Conservation (phyloP, 352 stramenopile species). For the Pythium inflatum region DNA sequence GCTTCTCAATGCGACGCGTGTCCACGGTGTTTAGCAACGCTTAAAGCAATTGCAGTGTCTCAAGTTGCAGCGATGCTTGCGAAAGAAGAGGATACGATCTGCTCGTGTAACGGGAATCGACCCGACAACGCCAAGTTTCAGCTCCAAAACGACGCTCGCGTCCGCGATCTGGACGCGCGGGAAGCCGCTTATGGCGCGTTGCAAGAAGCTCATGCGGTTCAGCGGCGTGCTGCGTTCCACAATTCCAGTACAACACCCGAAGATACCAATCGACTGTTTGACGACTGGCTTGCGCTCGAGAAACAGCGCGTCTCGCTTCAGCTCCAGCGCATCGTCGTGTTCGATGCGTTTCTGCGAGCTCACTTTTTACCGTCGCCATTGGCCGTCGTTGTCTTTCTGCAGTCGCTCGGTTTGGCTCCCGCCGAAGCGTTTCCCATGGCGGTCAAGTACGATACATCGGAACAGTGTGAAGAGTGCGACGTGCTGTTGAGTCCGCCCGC, state of each 20-base stretch:
- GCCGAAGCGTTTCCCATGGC: background rate
- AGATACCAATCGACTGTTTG: background rate
- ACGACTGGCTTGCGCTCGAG: constrained; percentile 1
- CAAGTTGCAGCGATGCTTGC: too few relatives aligned
- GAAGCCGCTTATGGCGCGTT: background rate
- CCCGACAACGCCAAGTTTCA: background rate
- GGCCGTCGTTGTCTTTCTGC: background rate
- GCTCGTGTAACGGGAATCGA: too few relatives aligned
- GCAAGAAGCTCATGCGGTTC: background rate
- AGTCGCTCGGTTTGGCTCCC: background rate
- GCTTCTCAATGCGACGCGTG: background rate
- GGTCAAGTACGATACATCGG: background rate
- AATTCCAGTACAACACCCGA: too few relatives aligned
- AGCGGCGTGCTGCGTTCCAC: background rate
- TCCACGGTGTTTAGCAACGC: background rate
- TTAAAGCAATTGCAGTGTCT: too few relatives aligned
- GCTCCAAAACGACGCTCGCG: background rate
- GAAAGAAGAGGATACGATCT: too few relatives aligned
- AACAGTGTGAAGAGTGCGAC: background rate
- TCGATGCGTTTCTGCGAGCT: background rate
- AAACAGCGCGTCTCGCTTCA: background rate
- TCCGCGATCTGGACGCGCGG: background rate
- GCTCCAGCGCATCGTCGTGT: background rate
- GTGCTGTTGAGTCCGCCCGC: background rate
- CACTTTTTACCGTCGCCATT: background rate